Percentiles rank a stretch among this genome's conserved stretches.
phyloP scores from a whole-genome alignment of 352 stramenopile genomes.

The Phytophthora idaei region DNA sequence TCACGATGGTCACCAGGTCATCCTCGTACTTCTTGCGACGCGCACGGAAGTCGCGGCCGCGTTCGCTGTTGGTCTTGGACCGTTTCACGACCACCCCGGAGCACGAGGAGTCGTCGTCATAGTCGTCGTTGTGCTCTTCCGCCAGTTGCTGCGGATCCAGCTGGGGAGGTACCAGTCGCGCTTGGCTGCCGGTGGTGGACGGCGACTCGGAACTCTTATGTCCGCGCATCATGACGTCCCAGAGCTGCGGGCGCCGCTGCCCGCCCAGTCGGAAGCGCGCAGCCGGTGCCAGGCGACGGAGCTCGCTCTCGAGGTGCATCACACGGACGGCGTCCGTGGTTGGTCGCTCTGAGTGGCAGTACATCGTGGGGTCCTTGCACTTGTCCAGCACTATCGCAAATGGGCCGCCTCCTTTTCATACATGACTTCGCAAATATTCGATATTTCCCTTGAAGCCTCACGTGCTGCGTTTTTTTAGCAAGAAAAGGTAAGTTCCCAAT shows the following conservation, averaged over 20 bases:
- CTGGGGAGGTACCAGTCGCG: neutral
- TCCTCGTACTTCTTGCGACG: constrained; percentile 57
- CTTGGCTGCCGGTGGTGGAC: neutral
- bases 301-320: constrained; percentile 12
- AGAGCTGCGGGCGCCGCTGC: constrained; percentile 20
- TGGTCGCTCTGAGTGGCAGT: constrained; percentile 6
- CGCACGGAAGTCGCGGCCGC: constrained; percentile 61
- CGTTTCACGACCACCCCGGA: constrained; percentile 11
- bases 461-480: too few species aligned
- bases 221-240: constrained; percentile 27
- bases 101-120: neutral
- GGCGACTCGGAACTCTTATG: constrained; percentile 7
- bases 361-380: constrained; percentile 2
- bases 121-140: constrained; percentile 7
- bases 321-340: constrained; percentile 1
- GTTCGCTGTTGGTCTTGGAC: constrained; percentile 73
- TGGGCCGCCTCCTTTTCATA: neutral
- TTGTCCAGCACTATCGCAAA: neutral
- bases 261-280: constrained; percentile 13
- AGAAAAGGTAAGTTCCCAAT: too few species aligned
- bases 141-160: neutral
- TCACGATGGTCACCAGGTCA: constrained; percentile 42
- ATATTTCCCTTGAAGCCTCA: neutral
- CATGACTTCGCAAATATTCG: constrained; percentile 1
- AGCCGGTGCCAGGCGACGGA: constrained; percentile 1